Conservation (phyloP, 2,329 filamentous ascomycete genomes). For the Shiraia sp. region DNA sequence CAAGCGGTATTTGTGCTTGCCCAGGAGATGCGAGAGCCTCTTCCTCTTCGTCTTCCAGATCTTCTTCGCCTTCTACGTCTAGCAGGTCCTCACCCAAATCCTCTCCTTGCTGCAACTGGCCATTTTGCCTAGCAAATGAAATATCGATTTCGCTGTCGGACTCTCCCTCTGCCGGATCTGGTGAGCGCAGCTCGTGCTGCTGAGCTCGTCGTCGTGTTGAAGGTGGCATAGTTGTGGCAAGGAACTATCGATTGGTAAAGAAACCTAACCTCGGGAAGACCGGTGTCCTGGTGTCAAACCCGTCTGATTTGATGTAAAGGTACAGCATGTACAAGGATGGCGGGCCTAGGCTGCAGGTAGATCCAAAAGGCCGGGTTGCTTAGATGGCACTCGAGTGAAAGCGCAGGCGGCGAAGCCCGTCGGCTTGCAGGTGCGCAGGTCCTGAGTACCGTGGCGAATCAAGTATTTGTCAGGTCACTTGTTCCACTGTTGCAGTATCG, state of each 20-base stretch:
- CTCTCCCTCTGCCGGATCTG: slow-evolving; percentile 18
- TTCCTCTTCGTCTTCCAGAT: slow-evolving; percentile 54
- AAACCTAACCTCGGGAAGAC: not conserved
- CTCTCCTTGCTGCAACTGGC: slow-evolving; percentile 14
- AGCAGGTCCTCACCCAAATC: slow-evolving; percentile 28
- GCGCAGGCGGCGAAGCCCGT: slow-evolving; percentile 1
- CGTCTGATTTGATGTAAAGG: not conserved
- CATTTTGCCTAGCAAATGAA: not conserved
- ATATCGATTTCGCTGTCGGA: slow-evolving; percentile 35
- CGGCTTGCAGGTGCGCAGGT: not conserved
- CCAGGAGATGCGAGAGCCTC: slow-evolving; percentile 25
- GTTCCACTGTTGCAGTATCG: slow-evolving; percentile 12
- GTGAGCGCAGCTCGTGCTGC: slow-evolving; percentile 19
- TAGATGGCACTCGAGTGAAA: too few relatives aligned
- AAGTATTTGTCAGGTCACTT: not conserved
- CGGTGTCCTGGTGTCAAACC: not conserved
- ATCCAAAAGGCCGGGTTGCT: slow-evolving; percentile 7
- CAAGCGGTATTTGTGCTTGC: slow-evolving; percentile 13
- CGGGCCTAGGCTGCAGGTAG: slow-evolving; percentile 3
- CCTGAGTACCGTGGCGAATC: slow-evolving; percentile 1
- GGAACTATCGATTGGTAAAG: too few relatives aligned
- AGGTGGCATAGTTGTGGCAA: slow-evolving; percentile 27
- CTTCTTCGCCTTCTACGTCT: slow-evolving; percentile 47
- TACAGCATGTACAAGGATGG: slow-evolving; percentile 5
- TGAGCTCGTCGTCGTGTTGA: slow-evolving; percentile 29